phyloP scores from a whole-genome alignment of 768 basidiomycete genomes.

The Scleroderma citrinum region DNA sequence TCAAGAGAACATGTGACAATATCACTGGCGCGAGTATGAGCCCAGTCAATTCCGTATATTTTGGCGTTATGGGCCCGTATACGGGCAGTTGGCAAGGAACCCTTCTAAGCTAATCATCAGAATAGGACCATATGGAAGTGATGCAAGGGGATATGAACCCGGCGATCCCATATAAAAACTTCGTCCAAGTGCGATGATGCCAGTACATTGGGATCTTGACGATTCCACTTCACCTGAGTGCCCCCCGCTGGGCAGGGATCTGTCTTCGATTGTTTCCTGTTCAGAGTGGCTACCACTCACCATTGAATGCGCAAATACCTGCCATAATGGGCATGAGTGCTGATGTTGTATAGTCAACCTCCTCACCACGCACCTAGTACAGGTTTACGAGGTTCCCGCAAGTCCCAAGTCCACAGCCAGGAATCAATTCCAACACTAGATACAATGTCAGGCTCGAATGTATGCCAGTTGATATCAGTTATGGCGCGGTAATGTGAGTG shows the following conservation, averaged over 20 bases:
- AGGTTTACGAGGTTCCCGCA: constrained; percentile 64
- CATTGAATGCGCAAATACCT: constrained; percentile 58
- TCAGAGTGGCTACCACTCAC: constrained; percentile 23
- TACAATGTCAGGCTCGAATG: constrained; percentile 75
- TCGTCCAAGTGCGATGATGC: constrained; percentile 87
- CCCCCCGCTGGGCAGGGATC: constrained; percentile 54
- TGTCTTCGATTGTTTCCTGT: background rate
- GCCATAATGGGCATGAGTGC: background rate
- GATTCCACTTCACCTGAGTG: constrained; percentile 98
- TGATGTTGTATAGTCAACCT: background rate
- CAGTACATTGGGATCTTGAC: constrained; percentile 76
- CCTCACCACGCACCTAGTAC: constrained; percentile 47
- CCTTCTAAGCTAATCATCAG: constrained; percentile 53
- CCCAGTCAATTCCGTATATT: constrained; percentile 98
- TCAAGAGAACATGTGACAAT: constrained; percentile 94
- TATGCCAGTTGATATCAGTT: constrained; percentile 98
- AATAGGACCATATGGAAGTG: background rate
- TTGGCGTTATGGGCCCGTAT: constrained; percentile 84
- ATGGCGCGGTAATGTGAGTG: constrained; percentile 92
- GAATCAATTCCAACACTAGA: constrained; percentile 91
- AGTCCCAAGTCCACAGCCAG: constrained; percentile 93
- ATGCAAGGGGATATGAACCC: constrained; percentile 44
- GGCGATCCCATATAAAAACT: constrained; percentile 90
- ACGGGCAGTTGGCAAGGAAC: constrained; percentile 69
- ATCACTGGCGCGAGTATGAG: constrained; percentile 63